Percentiles rank a stretch among this genome's conserved stretches.
phyloP scores from a whole-genome alignment of 805 yeast species.

The Metschnikowia drakensbergensis region DNA sequence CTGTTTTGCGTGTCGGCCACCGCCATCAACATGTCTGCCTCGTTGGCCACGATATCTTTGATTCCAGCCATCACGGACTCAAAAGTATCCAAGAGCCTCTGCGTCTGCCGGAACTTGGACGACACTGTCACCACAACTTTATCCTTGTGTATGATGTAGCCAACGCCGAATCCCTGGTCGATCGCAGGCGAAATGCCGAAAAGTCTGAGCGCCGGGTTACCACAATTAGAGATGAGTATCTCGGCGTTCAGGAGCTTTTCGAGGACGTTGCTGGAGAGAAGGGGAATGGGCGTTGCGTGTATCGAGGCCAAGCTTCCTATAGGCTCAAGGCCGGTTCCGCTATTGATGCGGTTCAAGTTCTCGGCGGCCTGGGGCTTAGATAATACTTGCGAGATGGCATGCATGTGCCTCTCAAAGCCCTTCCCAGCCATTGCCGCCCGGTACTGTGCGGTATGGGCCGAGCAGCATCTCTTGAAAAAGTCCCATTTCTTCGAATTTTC shows the following conservation, averaged over 20 bases:
- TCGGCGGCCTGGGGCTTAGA: conserved; percentile 39
- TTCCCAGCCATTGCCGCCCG: conserved; percentile 53
- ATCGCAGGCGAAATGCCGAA: conserved; percentile 93
- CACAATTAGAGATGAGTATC: conserved; percentile 60
- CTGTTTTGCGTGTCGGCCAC: conserved; percentile 32
- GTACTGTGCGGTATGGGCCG: conserved; percentile 47
- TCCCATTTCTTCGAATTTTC: conserved; percentile 46
- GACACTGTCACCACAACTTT: conserved; percentile 77
- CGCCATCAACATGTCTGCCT: conserved; percentile 29
- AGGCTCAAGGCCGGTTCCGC: conserved; percentile 18
- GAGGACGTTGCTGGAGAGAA: conserved; percentile 31
- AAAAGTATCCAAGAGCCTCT: conserved; percentile 67
- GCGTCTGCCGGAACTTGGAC: conserved; percentile 85
- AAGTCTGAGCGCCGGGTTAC: conserved; percentile 79
- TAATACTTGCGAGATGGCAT: conserved; percentile 56
- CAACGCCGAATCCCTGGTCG: conserved; percentile 90
- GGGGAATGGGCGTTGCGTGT: conserved; percentile 21
- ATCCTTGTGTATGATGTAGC: conserved; percentile 80
- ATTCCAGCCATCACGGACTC: conserved; percentile 59
- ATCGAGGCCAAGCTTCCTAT: conserved; percentile 11
- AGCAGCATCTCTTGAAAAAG: conserved; percentile 48
- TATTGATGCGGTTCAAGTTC: conserved; percentile 41
- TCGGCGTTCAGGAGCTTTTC: conserved; percentile 37
- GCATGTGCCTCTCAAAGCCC: conserved; percentile 72
- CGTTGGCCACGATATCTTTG: conserved; percentile 44